Percentiles rank a stretch among this genome's conserved stretches.
phyloP scores from a whole-genome alignment of 441 rosid genomes.

The Isatis lusitanica region DNA sequence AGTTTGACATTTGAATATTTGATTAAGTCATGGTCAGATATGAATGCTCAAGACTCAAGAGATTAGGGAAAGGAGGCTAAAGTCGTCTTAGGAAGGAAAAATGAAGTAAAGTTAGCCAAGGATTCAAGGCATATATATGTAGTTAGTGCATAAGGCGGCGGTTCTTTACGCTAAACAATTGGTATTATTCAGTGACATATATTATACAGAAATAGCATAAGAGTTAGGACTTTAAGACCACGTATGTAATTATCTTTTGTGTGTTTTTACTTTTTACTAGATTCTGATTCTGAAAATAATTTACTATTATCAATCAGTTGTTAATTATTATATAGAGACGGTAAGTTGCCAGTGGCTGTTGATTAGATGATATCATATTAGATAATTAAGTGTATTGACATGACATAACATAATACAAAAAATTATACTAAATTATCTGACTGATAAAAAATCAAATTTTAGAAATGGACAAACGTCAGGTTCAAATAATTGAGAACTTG shows the following conservation, averaged over 20 bases:
- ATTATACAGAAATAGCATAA: neutral
- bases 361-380: neutral
- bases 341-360: neutral
- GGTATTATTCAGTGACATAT: conserved; percentile 8
- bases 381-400: neutral
- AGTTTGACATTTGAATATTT: neutral
- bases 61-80: neutral
- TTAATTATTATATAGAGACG: neutral
- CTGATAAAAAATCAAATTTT: neutral
- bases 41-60: neutral
- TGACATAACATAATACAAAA: neutral
- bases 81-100: neutral
- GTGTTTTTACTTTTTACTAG: neutral
- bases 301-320: neutral
- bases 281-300: neutral
- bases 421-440: neutral
- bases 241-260: neutral
- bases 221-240: neutral
- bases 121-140: neutral
- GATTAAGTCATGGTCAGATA: neutral
- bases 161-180: conserved; percentile 10
- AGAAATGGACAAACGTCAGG: conserved; percentile 10
- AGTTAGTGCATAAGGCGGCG: conserved; percentile 36
- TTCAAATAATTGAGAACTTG: conserved; percentile 24
- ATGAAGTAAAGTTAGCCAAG: neutral